A percentile compares a stretch with the other conserved stretches of the same genome.
Evolutionary conservation across 2,329 filamentous ascomycete species (phyloP).

Genomic region (Beauveria asiatica): DNA sequence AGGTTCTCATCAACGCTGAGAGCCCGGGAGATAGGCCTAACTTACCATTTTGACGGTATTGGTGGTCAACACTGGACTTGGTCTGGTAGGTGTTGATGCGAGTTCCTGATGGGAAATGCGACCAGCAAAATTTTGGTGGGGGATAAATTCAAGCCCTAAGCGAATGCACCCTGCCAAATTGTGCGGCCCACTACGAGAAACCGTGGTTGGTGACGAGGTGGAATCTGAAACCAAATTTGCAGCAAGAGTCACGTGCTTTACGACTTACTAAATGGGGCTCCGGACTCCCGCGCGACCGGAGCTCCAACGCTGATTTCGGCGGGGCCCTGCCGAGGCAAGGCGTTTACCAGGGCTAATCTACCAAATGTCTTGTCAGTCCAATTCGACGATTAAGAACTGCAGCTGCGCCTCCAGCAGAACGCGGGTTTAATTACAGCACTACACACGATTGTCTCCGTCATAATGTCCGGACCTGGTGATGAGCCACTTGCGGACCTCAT

Average conservation of each 20-base stretch:
- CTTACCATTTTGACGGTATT: slow-evolving; percentile 63
- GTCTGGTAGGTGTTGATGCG: slow-evolving; percentile 27
- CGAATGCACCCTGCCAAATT: slow-evolving; percentile 15
- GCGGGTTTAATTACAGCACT: background rate
- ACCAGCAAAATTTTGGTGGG: slow-evolving; percentile 29
- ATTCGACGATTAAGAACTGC: background rate
- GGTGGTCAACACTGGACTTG: slow-evolving; percentile 32
- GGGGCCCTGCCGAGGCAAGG: slow-evolving; percentile 8
- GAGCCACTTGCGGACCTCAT: slow-evolving; percentile 20
- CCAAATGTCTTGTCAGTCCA: background rate
- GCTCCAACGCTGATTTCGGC: background rate
- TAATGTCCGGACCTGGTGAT: slow-evolving; percentile 7
- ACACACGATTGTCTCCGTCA: too few species aligned
- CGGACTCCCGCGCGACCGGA: background rate
- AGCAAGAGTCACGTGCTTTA: background rate
- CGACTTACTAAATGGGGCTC: background rate
- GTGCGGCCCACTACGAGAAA: slow-evolving; percentile 8
- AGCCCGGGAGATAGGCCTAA: slow-evolving; percentile 33
- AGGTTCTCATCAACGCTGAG: background rate
- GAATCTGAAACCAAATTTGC: background rate
- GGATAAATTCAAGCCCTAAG: slow-evolving; percentile 34
- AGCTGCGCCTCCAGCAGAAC: background rate
- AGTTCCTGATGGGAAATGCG: slow-evolving; percentile 13
- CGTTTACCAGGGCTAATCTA: background rate
- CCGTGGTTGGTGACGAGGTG: slow-evolving; percentile 12